These are phyloP conservation scores for Rubia occidens DNA, from an alignment of 305 asterid species.

Conservation along the genomic window DNA sequence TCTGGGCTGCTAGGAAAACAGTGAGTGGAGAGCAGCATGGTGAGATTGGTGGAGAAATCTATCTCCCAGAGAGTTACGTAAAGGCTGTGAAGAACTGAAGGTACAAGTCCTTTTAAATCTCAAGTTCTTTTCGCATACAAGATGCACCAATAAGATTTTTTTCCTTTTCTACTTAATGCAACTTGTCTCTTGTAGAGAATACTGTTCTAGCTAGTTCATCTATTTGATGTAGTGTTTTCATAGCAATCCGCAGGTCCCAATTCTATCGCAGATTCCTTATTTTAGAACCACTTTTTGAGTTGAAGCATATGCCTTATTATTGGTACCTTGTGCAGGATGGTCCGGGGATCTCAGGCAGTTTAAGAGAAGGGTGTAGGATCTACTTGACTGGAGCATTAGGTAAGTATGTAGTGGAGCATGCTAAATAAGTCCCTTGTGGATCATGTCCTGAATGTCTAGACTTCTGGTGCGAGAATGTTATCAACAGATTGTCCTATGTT, in stretches of 20 bases:
- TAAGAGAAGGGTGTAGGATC: slow-evolving; percentile 24
- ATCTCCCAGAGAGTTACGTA: slow-evolving; percentile 63
- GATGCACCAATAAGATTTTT: neutral
- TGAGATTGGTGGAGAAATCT: slow-evolving; percentile 89
- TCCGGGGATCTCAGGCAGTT: slow-evolving; percentile 23
- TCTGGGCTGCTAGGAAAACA: slow-evolving; percentile 74
- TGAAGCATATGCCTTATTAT: neutral
- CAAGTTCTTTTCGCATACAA: neutral
- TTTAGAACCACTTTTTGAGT: neutral
- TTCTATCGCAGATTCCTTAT: neutral
- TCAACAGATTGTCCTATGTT: slow-evolving; percentile 9
- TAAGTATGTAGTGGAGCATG: slow-evolving; percentile 31
- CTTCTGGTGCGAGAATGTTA: slow-evolving; percentile 10
- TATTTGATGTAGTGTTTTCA: neutral
- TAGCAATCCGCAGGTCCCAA: neutral
- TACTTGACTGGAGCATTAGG: slow-evolving; percentile 27
- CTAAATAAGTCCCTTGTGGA: slow-evolving; percentile 27
- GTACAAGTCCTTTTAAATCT: slow-evolving; percentile 27
- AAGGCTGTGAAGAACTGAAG: slow-evolving; percentile 47
- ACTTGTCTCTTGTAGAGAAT: neutral
- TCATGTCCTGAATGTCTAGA: slow-evolving; percentile 12
- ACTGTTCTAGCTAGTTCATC: neutral
- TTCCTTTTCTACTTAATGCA: neutral
- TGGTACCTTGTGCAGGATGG: slow-evolving; percentile 16
- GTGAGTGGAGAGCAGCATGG: slow-evolving; percentile 93